Base-by-base conservation (phyloP, 768 basidiomycete species). In the Boletus subcaerulescens region DNA sequence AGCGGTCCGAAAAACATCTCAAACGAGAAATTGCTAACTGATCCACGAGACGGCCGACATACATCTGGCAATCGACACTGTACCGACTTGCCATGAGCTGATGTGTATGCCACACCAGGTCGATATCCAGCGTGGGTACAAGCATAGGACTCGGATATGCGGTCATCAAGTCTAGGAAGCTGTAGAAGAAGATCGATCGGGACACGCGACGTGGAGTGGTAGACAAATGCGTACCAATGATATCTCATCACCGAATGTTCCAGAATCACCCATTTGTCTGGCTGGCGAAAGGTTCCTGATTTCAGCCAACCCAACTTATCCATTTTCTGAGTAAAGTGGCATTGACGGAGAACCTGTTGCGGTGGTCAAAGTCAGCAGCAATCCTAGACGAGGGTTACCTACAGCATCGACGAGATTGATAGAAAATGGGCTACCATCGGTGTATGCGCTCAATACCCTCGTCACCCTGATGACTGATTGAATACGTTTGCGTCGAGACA, bases 21-120 rank as follows among this genome's bases (percentile, higher is more conserved):
- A 8, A 33, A 31, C n/a, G 6, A 20, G 42, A 29, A 45, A 14
- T 26, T 5, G 50, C 82, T 66, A 48, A 84, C 84, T 86, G 84
- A 60, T 85, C 80, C 24, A 86, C 65, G 33, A 73, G 78, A 20
- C 76, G 74, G 0, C 77, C 74, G 4, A 83, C 56, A 48, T 73
- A 75, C 14, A 49, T 66, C 52, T 66, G 65, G 42, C 80, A 79
- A 53, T 85, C 78, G 1, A 55, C 45, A 5, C 65, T 60, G 60
- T 89, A 89, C 36, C 72, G 70, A 2, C 52, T 54, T 0, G 75
- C 74, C 64, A 78, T 72, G 6, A 89, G 74, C 58, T 88, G 87
- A 53, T 89, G 86, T 0, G 85, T 86, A 58, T 91, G 88, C 87
- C 87, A 89, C 5, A 78, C 81, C 18, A 91, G 73, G 58, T 89